Percentiles rank a stretch among this genome's conserved stretches.
Evolutionary conservation across 176 grass and related monocot genomes (phyloP).

Genomic region (Cenchrus fungigraminus): DNA sequence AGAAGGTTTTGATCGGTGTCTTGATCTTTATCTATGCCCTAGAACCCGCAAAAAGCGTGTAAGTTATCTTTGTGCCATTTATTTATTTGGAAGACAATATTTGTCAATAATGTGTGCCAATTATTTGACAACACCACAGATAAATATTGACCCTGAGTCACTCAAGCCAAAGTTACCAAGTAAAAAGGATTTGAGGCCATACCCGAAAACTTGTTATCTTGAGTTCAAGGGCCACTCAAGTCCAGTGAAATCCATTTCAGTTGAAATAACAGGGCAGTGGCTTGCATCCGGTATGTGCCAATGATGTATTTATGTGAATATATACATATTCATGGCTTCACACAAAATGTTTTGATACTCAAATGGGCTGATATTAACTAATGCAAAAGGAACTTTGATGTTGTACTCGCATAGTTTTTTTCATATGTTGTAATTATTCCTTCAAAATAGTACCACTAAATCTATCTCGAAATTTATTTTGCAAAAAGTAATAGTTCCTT

Average conservation of each 20-base stretch:
- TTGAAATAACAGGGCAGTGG: slow-evolving; percentile 85
- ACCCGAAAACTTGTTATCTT: slow-evolving; percentile 91
- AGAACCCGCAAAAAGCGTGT: slow-evolving; percentile 93
- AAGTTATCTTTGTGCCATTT: slow-evolving; percentile 37
- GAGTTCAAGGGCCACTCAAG: slow-evolving; percentile 86
- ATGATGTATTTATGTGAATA: slow-evolving; percentile 15
- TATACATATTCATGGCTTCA: background rate
- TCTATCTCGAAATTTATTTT: background rate
- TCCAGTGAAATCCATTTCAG: slow-evolving; percentile 79
- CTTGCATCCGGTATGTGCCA: slow-evolving; percentile 80
- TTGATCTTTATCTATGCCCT: slow-evolving; percentile 96
- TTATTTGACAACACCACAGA: slow-evolving; percentile 54
- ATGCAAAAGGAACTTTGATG: background rate
- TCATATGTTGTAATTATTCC: background rate
- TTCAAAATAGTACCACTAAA: background rate
- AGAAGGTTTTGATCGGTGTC: slow-evolving; percentile 92
- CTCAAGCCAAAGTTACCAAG: slow-evolving; percentile 93
- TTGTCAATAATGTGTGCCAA: slow-evolving; percentile 18
- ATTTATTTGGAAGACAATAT: background rate
- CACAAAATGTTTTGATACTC: slow-evolving; percentile 10
- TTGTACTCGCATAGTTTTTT: background rate
- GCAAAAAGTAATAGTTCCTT: too few species aligned
- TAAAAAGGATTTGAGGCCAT: slow-evolving; percentile 96
- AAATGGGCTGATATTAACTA: slow-evolving; percentile 2
- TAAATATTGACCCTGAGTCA: slow-evolving; percentile 96